These are phyloP conservation scores for Diaporthe caulivora DNA, from an alignment of 2,329 filamentous ascomycete species.

Conservation along the genomic window DNA sequence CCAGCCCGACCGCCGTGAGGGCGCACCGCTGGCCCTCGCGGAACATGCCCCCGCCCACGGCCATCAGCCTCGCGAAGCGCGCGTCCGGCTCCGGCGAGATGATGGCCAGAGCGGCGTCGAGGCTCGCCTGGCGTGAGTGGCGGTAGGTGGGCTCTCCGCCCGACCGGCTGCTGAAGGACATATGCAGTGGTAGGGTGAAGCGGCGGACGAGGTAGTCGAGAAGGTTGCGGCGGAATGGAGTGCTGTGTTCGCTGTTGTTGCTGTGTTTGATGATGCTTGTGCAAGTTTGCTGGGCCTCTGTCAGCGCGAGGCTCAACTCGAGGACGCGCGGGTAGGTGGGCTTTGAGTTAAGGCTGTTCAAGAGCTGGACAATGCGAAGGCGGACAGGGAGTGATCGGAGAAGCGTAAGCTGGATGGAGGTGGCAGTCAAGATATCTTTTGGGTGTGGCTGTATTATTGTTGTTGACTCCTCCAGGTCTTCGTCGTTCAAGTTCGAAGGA, in stretches of 20 bases:
- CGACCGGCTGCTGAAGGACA: constrained; percentile 58
- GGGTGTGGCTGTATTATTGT: constrained; percentile 43
- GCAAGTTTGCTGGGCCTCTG: constrained; percentile 43
- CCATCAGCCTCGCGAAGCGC: constrained; percentile 52
- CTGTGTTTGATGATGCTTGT: constrained; percentile 29
- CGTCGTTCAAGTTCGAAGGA: constrained; percentile 53
- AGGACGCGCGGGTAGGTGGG: constrained; percentile 52
- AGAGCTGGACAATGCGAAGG: constrained; percentile 49
- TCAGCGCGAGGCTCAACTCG: constrained; percentile 50
- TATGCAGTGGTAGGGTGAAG: constrained; percentile 68
- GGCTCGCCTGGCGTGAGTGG: constrained; percentile 61
- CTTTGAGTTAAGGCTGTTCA: constrained; percentile 51
- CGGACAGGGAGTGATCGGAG: constrained; percentile 52
- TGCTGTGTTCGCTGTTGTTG: constrained; percentile 40
- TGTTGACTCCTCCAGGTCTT: constrained; percentile 43
- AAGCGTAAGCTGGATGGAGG: constrained; percentile 52
- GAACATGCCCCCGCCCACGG: constrained; percentile 55
- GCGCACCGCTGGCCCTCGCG: constrained; percentile 54
- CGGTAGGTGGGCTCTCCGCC: constrained; percentile 59
- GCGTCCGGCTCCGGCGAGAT: constrained; percentile 52
- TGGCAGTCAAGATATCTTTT: constrained; percentile 46
- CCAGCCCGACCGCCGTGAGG: constrained; percentile 48
- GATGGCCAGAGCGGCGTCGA: constrained; percentile 57
- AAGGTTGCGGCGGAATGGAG: constrained; percentile 60
- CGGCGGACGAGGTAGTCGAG: constrained; percentile 65